phyloP scores from a whole-genome alignment of 2,329 filamentous ascomycete genomes.

The Tolypocladium tropicale region DNA sequence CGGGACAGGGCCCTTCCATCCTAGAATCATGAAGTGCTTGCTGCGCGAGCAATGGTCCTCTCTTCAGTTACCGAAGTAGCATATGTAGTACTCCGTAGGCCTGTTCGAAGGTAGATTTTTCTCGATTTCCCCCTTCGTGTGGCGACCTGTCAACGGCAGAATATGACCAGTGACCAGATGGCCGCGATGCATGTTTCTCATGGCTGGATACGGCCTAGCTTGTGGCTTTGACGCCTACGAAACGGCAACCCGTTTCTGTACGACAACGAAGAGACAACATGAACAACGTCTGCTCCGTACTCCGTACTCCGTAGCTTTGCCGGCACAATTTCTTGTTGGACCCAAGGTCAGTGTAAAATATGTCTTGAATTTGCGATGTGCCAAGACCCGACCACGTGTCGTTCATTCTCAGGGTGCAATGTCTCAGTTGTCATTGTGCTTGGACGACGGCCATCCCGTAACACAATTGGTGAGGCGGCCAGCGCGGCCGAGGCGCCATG shows the following conservation, averaged over 20 bases:
- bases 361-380: background rate
- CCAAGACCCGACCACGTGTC: background rate
- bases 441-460: background rate
- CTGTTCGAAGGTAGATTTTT: background rate
- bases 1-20: background rate
- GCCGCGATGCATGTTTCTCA: background rate
- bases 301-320: too few species aligned
- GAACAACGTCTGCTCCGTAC: too few species aligned
- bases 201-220: background rate
- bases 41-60: background rate
- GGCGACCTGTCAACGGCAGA: background rate
- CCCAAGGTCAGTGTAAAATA: background rate
- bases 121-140: background rate
- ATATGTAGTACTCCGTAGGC: background rate
- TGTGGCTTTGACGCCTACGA: background rate
- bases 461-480: background rate
- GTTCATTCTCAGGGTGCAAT: background rate
- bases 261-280: background rate
- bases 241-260: background rate
- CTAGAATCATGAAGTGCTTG: background rate
- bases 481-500: too few species aligned
- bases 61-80: background rate
- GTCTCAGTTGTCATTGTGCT: background rate
- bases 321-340: background rate
- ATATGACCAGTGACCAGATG: background rate